Base-by-base conservation (phyloP, 2,329 filamentous ascomycete species). In the Diaporthe citrichinensis region DNA sequence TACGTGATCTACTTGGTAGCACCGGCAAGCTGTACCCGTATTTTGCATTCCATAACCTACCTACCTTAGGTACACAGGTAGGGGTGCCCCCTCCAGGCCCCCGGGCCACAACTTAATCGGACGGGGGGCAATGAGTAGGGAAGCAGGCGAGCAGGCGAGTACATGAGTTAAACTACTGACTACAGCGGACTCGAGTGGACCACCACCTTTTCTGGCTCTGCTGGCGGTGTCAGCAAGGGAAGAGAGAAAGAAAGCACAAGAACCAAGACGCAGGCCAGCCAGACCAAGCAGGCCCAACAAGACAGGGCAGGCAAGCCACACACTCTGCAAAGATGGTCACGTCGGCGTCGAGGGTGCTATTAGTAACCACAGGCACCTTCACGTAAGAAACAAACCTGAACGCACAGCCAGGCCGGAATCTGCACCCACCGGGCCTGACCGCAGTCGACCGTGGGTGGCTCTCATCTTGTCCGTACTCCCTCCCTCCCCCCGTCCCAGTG, bases 391-490 rank as follows among this genome's bases (percentile, higher is more conserved):
- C 58, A 73, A 61, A 73, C 61, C 39, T 74, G 61, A 65, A 53
- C 69, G 53, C 74, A 74, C 74, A 76, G 74, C 74, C 74, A 74
- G 74, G 65, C 74, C 72, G 31, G 62, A 71, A 65, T 55, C 55
- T 51, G 57, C 74, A 76, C 65, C 71, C 74, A 69, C 58, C 72
- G 49, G 74, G 71, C 71, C 74, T 49, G 72, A 68, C 65, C 72
- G 72, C 65, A 59, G 65, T 71, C 72, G 58, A 74, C 57, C 72
- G 61, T 68, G 15, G 12, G 41, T 39, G 41, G 15, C 31, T 46
- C 57, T 51, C 53, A 46, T 44, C 15, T 58, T 65, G 20, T 55
- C 39, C 44, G 20, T 61, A 34, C 49, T 39, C 36, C 57, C 68
- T 46, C 36, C 39, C 69, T 17, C 15, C 39, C 31, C 17, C 10